These are phyloP conservation scores for Graphiopsis chlorocephala DNA, from an alignment of 2,329 filamentous ascomycete genomes.

Conservation along the genomic window DNA sequence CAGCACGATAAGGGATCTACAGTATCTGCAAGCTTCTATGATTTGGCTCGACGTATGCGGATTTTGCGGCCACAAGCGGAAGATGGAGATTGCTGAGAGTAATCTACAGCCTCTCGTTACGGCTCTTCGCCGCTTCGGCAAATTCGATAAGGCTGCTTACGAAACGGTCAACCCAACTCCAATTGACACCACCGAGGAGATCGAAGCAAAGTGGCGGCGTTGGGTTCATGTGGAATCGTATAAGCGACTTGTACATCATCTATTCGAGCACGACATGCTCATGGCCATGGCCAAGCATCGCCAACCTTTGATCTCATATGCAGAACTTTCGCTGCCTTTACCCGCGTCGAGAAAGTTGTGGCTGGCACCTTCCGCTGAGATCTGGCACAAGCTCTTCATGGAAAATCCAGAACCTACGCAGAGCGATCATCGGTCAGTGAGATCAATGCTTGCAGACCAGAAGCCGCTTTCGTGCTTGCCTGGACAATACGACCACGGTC, in stretches of 20 bases:
- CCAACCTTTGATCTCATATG: slow-evolving; percentile 23
- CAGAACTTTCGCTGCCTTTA: slow-evolving; percentile 21
- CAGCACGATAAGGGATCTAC: slow-evolving; percentile 26
- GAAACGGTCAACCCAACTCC: slow-evolving; percentile 2
- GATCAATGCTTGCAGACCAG: slow-evolving; percentile 16
- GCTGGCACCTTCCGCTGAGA: slow-evolving; percentile 22
- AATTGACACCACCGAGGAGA: slow-evolving; percentile 10
- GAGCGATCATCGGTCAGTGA: slow-evolving; percentile 12
- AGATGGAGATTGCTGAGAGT: slow-evolving; percentile 25
- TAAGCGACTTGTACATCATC: slow-evolving; percentile 23
- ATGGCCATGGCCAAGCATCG: slow-evolving; percentile 23
- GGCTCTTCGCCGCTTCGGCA: slow-evolving; percentile 21
- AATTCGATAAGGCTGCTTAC: slow-evolving; percentile 23
- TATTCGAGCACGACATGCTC: slow-evolving; percentile 24
- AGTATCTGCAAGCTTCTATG: slow-evolving; percentile 25
- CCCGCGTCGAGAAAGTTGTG: slow-evolving; percentile 21
- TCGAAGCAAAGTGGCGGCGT: slow-evolving; percentile 18
- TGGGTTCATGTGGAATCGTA: slow-evolving; percentile 23
- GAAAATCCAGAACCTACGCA: not conserved
- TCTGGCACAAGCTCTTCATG: slow-evolving; percentile 17
- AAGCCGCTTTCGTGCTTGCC: slow-evolving; percentile 17
- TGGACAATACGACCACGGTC: slow-evolving; percentile 14
- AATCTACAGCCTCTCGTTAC: slow-evolving; percentile 25
- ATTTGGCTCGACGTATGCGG: slow-evolving; percentile 23
- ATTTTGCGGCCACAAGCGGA: slow-evolving; percentile 20